These are phyloP conservation scores for Zasmidium citrigriseum DNA, from an alignment of 2,329 filamentous ascomycete species.

Conservation along the genomic window DNA sequence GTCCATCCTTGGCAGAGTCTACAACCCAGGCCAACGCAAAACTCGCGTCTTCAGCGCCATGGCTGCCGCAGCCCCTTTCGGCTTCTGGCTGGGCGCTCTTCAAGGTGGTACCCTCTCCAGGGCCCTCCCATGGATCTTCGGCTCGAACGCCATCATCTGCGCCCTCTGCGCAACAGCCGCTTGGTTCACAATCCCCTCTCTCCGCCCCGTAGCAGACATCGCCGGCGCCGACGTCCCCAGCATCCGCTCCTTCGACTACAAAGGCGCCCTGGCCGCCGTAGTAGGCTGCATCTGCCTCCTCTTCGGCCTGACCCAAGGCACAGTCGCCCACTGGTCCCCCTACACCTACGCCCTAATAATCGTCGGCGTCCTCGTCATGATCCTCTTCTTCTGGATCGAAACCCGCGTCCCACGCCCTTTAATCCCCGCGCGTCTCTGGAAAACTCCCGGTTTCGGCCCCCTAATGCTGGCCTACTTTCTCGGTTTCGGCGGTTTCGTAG, in stretches of 20 bases:
- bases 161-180: conserved; percentile 40
- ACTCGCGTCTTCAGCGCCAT: conserved; percentile 40
- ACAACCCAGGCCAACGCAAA: conserved; percentile 40
- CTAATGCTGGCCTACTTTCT: conserved; percentile 48
- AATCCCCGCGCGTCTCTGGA: conserved; percentile 43
- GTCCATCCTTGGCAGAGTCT: conserved; percentile 41
- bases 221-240: conserved; percentile 23
- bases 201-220: conserved; percentile 35
- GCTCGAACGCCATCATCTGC: conserved; percentile 44
- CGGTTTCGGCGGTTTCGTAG: conserved; percentile 38
- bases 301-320: conserved; percentile 40
- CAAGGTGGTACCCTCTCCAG: conserved; percentile 45
- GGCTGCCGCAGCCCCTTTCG: conserved; percentile 39
- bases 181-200: conserved; percentile 42
- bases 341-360: conserved; percentile 41
- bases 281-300: conserved; percentile 36
- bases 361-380: conserved; percentile 33
- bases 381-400: conserved; percentile 36
- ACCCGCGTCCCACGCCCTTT: conserved; percentile 35
- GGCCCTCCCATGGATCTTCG: conserved; percentile 47
- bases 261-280: conserved; percentile 32
- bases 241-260: conserved; percentile 33
- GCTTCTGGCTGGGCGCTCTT: conserved; percentile 40
- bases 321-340: conserved; percentile 37
- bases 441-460: conserved; percentile 45